Evolutionary conservation across 2,329 filamentous ascomycete species (phyloP).

Genomic region (Amphichorda felina): DNA sequence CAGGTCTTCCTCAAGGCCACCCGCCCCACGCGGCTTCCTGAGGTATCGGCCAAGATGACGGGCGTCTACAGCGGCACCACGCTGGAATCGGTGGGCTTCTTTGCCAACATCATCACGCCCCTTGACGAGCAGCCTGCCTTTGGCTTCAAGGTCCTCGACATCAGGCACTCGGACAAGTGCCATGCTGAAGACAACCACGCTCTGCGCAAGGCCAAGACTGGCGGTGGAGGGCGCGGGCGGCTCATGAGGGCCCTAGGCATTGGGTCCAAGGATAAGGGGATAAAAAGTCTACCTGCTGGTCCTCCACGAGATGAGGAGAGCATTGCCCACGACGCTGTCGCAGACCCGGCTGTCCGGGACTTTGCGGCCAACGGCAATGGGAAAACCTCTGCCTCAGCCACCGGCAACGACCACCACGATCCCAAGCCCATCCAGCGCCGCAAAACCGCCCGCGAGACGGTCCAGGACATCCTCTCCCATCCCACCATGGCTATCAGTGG

Average conservation of each 20-base stretch:
- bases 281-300: too few species aligned
- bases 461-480: slow-evolving; percentile 30
- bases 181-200: neutral
- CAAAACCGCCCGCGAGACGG: slow-evolving; percentile 23
- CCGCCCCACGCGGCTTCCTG: slow-evolving; percentile 42
- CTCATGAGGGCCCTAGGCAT: too few species aligned
- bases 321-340: too few species aligned
- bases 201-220: neutral
- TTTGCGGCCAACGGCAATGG: neutral
- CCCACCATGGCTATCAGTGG: slow-evolving; percentile 23
- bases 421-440: slow-evolving; percentile 14
- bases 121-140: slow-evolving; percentile 36
- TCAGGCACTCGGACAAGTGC: slow-evolving; percentile 26
- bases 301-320: too few species aligned
- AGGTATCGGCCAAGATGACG: slow-evolving; percentile 39
- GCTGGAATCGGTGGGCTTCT: slow-evolving; percentile 45
- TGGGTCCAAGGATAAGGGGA: too few species aligned
- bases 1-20: slow-evolving; percentile 47
- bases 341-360: neutral
- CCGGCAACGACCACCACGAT: slow-evolving; percentile 4
- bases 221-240: too few species aligned
- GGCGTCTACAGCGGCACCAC: slow-evolving; percentile 46
- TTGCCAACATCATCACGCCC: slow-evolving; percentile 47
- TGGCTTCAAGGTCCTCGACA: slow-evolving; percentile 34
- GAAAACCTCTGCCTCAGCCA: neutral